These are phyloP conservation scores for Plectosphaerella cucumerina DNA, from an alignment of 2,329 filamentous ascomycete species.

Conservation along the genomic window DNA sequence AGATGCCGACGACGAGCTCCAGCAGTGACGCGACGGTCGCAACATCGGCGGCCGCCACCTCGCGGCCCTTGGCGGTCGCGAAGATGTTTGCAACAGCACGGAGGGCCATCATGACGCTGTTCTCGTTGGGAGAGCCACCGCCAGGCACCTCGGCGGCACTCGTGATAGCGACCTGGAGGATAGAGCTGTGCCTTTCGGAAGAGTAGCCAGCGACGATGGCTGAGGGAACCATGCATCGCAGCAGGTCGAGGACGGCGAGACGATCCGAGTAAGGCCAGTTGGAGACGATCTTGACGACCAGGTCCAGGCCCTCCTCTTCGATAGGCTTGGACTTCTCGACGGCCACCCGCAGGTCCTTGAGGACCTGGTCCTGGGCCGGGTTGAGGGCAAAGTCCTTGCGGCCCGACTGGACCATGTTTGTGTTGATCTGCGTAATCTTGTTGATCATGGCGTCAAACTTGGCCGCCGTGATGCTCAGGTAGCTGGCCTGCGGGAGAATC, in stretches of 20 bases:
- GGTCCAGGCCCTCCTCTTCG: slow-evolving; percentile 48
- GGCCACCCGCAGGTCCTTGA: slow-evolving; percentile 58
- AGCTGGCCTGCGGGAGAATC: slow-evolving; percentile 73
- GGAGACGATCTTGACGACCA: slow-evolving; percentile 69
- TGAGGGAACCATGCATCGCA: slow-evolving; percentile 74
- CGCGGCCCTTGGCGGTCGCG: slow-evolving; percentile 65
- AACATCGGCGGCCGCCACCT: slow-evolving; percentile 53
- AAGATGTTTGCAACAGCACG: slow-evolving; percentile 84
- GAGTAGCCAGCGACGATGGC: slow-evolving; percentile 60
- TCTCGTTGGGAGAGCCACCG: slow-evolving; percentile 58
- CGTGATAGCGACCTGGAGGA: slow-evolving; percentile 52
- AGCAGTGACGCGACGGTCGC: slow-evolving; percentile 60
- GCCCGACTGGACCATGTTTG: slow-evolving; percentile 64
- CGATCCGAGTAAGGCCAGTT: slow-evolving; percentile 78
- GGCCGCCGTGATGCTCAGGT: slow-evolving; percentile 71
- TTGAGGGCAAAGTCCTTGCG: slow-evolving; percentile 73
- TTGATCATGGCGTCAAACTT: slow-evolving; percentile 70
- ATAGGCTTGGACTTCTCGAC: slow-evolving; percentile 56
- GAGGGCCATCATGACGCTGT: slow-evolving; percentile 83
- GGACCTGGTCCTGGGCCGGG: slow-evolving; percentile 60
- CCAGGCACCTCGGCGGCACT: slow-evolving; percentile 40
- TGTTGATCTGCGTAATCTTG: slow-evolving; percentile 73
- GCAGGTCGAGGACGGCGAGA: slow-evolving; percentile 78
- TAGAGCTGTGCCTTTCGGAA: slow-evolving; percentile 47
- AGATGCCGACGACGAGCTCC: slow-evolving; percentile 53